These are phyloP conservation scores for Escallonia rubra DNA, from an alignment of 129 eudicot species.

Conservation along the genomic window DNA sequence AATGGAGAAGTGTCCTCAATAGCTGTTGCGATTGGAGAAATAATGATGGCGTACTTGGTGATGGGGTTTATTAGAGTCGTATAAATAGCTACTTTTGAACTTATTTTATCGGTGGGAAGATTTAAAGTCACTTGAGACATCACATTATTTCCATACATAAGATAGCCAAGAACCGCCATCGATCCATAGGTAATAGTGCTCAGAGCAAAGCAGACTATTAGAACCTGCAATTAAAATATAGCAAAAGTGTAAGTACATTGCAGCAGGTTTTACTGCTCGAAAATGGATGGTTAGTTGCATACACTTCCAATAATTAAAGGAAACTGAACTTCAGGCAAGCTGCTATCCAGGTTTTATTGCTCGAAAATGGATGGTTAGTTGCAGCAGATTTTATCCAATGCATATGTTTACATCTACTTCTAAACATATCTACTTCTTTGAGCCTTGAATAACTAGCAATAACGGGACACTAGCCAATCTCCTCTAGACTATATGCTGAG, in stretches of 20 bases:
- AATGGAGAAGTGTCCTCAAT: slow-evolving; percentile 40
- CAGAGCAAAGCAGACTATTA: slow-evolving; percentile 48
- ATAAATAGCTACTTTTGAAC: slow-evolving; percentile 67
- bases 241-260: neutral
- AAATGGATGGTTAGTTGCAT: too few species aligned
- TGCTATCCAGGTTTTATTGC: too few species aligned
- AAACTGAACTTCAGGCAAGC: too few species aligned
- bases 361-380: too few species aligned
- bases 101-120: slow-evolving; percentile 46
- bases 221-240: slow-evolving; percentile 34
- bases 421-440: too few species aligned
- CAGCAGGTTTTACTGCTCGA: neutral
- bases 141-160: slow-evolving; percentile 53
- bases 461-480: too few species aligned
- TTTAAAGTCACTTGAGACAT: slow-evolving; percentile 58
- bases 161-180: slow-evolving; percentile 61
- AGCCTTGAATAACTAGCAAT: too few species aligned
- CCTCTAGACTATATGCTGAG: too few species aligned
- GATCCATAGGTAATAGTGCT: slow-evolving; percentile 55
- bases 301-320: too few species aligned
- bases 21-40: slow-evolving; percentile 47
- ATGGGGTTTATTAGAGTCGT: slow-evolving; percentile 56
- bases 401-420: too few species aligned
- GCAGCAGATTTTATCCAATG: too few species aligned
- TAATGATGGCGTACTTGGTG: slow-evolving; percentile 52